These are phyloP conservation scores for Entomortierella parvispora DNA, from an alignment of 192 early-diverging fungal species.

Conservation along the genomic window DNA sequence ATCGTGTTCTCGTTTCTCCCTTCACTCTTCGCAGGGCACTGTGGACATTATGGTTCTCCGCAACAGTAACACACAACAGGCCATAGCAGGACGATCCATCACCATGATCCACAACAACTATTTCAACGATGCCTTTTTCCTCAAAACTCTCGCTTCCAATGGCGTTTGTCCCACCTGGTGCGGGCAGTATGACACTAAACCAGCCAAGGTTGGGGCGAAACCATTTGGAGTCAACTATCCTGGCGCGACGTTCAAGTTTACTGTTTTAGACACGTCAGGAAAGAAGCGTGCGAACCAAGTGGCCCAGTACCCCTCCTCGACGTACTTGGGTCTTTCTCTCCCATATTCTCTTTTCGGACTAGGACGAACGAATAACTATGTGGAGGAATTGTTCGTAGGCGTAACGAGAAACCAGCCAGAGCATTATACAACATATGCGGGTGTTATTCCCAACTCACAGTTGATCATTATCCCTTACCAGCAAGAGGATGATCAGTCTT, in stretches of 20 bases:
- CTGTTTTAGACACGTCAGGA: conserved; percentile 83
- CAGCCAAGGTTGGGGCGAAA: conserved; percentile 37
- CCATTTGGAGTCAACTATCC: conserved; percentile 86
- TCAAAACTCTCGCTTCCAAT: conserved; percentile 83
- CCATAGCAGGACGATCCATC: conserved; percentile 57
- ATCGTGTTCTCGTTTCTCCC: not conserved
- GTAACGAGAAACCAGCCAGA: conserved; percentile 67
- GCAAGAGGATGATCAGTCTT: conserved; percentile 53
- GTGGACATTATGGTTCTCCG: conserved; percentile 82
- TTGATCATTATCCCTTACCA: conserved; percentile 88
- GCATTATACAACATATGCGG: conserved; percentile 75
- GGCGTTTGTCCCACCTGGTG: conserved; percentile 71
- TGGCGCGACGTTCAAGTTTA: conserved; percentile 89
- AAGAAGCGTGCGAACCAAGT: conserved; percentile 81
- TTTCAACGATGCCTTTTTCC: conserved; percentile 94
- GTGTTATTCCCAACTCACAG: conserved; percentile 94
- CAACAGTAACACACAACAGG: conserved; percentile 31
- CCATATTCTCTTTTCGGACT: conserved; percentile 90
- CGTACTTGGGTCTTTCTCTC: conserved; percentile 77
- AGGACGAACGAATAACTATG: conserved; percentile 95
- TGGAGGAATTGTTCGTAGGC: conserved; percentile 93
- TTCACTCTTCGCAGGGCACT: conserved; percentile 66
- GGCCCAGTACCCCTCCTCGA: conserved; percentile 82
- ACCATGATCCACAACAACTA: conserved; percentile 86
- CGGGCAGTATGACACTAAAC: conserved; percentile 34